Evolutionary conservation across 2,329 filamentous ascomycete genomes (phyloP).

Genomic region (Aspergillus neoniger): DNA sequence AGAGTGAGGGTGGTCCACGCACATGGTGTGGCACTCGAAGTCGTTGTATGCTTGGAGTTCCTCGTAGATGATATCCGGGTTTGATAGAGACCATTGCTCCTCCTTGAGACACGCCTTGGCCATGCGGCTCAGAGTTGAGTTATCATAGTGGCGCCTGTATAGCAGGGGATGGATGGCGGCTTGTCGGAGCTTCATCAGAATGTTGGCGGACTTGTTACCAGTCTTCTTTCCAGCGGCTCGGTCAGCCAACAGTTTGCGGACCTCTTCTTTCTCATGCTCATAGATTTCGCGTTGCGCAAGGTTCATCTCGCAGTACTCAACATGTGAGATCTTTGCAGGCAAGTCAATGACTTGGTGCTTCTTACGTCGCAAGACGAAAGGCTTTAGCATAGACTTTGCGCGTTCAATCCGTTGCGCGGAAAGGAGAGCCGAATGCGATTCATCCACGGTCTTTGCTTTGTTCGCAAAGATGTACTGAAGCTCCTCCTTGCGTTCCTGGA

Average conservation of each 20-base stretch:
- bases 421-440: slow-evolving; percentile 73
- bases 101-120: slow-evolving; percentile 72
- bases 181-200: slow-evolving; percentile 88
- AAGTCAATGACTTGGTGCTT: slow-evolving; percentile 91
- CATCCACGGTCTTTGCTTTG: slow-evolving; percentile 78
- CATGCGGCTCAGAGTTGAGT: slow-evolving; percentile 75
- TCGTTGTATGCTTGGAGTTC: slow-evolving; percentile 60
- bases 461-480: slow-evolving; percentile 88
- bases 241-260: slow-evolving; percentile 61
- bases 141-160: slow-evolving; percentile 77
- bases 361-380: slow-evolving; percentile 90
- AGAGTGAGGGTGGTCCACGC: slow-evolving; percentile 53
- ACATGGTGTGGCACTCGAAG: slow-evolving; percentile 63
- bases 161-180: slow-evolving; percentile 89
- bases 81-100: slow-evolving; percentile 55
- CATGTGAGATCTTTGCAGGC: slow-evolving; percentile 73
- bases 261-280: slow-evolving; percentile 64
- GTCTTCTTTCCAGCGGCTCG: slow-evolving; percentile 58
- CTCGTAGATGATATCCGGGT: slow-evolving; percentile 55
- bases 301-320: slow-evolving; percentile 81
- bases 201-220: slow-evolving; percentile 60
- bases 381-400: slow-evolving; percentile 88
- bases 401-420: slow-evolving; percentile 84
- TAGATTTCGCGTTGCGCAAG: slow-evolving; percentile 73
- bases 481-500: slow-evolving; percentile 73